These are phyloP conservation scores for Ophiognomonia clavigignenti-juglandacearum DNA, from an alignment of 2,329 filamentous ascomycete species.

Conservation along the genomic window DNA sequence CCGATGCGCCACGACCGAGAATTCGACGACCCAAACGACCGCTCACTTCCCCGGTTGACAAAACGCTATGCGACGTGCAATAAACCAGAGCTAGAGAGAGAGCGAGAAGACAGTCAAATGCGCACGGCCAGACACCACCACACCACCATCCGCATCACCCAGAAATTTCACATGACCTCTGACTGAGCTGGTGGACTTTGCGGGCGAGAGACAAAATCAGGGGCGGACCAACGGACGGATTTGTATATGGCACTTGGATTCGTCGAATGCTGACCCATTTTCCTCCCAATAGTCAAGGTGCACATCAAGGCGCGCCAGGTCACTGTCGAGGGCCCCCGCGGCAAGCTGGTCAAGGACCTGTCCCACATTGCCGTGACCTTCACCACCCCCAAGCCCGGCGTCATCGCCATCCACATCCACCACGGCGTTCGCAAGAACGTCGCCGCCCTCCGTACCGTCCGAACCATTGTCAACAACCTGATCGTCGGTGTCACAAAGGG, in stretches of 20 bases:
- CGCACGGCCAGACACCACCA: too few relatives aligned
- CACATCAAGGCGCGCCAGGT: conserved; percentile 94
- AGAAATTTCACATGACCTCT: not conserved
- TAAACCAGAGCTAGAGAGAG: not conserved
- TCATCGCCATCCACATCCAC: conserved; percentile 97
- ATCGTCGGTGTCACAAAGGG: conserved; percentile 98
- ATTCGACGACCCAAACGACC: not conserved
- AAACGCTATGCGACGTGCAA: too few relatives aligned
- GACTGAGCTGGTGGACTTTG: conserved; percentile 3
- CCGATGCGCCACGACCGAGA: not conserved
- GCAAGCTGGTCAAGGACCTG: conserved; percentile 96
- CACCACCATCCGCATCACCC: too few relatives aligned
- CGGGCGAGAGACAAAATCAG: too few relatives aligned
- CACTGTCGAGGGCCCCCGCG: conserved; percentile 95
- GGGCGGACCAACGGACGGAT: not conserved
- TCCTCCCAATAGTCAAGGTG: conserved; percentile 74
- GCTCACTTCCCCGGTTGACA: not conserved
- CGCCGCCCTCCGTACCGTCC: conserved; percentile 95
- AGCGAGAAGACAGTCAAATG: not conserved
- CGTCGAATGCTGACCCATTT: conserved; percentile 24
- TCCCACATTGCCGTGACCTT: conserved; percentile 96
- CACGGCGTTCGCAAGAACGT: conserved; percentile 97
- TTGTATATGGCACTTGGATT: not conserved
- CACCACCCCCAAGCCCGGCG: conserved; percentile 75
- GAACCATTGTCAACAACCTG: conserved; percentile 97